Evolutionary conservation across 305 asterid genomes (phyloP).

Genomic region (Solanum chacoense): DNA sequence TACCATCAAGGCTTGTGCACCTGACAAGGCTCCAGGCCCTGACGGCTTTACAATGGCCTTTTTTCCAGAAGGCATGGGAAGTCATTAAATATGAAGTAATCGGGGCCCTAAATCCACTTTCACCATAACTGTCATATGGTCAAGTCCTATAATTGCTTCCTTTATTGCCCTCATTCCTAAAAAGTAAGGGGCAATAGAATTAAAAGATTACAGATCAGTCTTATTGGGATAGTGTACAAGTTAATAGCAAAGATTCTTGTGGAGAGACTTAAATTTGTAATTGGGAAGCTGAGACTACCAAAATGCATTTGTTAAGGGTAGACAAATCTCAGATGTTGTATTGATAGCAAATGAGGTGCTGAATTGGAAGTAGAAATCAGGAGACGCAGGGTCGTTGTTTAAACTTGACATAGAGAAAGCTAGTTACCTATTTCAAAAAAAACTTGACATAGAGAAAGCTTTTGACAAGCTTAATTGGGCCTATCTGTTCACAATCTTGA

Average conservation of each 20-base stretch:
- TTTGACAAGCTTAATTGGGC: not conserved
- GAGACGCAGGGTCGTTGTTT: not conserved
- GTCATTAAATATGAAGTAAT: not conserved
- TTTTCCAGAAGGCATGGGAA: not conserved
- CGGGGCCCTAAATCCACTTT: not conserved
- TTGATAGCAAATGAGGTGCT: not conserved
- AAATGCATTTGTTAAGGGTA: not conserved
- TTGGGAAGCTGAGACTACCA: not conserved
- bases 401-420: not conserved
- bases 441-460: not conserved
- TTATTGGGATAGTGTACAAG: not conserved
- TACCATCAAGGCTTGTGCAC: not conserved
- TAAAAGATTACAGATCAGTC: not conserved
- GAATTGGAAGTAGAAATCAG: not conserved
- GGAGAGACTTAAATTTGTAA: not conserved
- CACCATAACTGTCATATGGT: not conserved
- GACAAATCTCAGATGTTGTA: not conserved
- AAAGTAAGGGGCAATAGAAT: not conserved
- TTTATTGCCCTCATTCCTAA: not conserved
- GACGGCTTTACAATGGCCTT: not conserved
- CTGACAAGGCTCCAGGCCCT: not conserved
- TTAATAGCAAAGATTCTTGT: not conserved
- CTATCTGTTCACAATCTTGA: not conserved
- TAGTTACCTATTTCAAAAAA: too few species aligned
- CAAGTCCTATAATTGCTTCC: not conserved